Percentiles rank a stretch among this genome's conserved stretches.
These are phyloP conservation scores for Nitzschia sp. DNA, from an alignment of 108 stramenopile species.

Conservation along the genomic window DNA sequence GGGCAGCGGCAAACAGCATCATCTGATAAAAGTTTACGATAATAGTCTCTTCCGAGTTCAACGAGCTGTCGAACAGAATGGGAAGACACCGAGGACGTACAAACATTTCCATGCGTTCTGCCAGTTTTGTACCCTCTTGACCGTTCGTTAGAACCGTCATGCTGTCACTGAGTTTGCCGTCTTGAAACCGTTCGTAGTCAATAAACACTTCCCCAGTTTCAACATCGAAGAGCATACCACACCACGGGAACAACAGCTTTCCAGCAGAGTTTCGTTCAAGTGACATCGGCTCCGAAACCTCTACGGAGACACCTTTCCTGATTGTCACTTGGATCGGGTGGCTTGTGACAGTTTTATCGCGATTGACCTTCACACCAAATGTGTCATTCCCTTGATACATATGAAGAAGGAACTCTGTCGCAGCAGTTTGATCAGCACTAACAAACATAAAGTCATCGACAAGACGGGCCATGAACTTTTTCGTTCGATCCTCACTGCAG, in stretches of 20 bases:
- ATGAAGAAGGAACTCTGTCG: slow-evolving; percentile 51
- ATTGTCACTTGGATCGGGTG: slow-evolving; percentile 7
- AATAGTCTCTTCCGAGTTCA: slow-evolving; percentile 56
- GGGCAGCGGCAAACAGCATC: slow-evolving; percentile 63
- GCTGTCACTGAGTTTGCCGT: slow-evolving; percentile 42
- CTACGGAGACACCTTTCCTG: neutral
- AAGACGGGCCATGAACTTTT: slow-evolving; percentile 59
- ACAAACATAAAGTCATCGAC: slow-evolving; percentile 89
- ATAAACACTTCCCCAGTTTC: slow-evolving; percentile 68
- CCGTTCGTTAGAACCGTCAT: slow-evolving; percentile 52
- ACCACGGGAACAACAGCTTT: slow-evolving; percentile 67
- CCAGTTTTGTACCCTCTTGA: slow-evolving; percentile 52
- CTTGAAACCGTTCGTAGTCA: slow-evolving; percentile 68
- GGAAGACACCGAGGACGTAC: slow-evolving; percentile 74
- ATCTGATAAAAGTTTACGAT: slow-evolving; percentile 71
- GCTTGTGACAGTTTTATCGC: slow-evolving; percentile 56
- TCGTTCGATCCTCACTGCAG: slow-evolving; percentile 6
- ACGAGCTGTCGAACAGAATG: slow-evolving; percentile 66
- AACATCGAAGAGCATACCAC: slow-evolving; percentile 82
- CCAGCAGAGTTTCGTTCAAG: neutral
- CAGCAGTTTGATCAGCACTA: slow-evolving; percentile 38
- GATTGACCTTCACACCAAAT: slow-evolving; percentile 74
- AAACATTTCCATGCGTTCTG: slow-evolving; percentile 63
- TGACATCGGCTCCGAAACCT: neutral
- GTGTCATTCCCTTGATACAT: slow-evolving; percentile 55